A percentile compares a stretch with the other conserved stretches of the same genome.
Evolutionary conservation across 192 early-diverging fungal species (phyloP).

Genomic region (Umbelopsis ramanniana): DNA sequence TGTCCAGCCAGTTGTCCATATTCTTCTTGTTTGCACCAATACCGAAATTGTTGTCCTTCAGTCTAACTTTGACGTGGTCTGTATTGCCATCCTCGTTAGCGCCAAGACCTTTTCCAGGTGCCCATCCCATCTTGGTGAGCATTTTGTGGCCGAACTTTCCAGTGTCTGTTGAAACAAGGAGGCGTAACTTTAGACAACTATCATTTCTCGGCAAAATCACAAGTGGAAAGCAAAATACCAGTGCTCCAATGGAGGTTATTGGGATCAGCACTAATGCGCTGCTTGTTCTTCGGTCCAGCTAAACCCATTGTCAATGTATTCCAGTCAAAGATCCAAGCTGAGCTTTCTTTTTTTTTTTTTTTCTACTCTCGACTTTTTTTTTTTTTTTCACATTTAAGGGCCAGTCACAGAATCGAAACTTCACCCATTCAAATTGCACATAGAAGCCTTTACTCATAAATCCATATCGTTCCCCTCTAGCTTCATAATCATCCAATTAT

Average conservation of each 20-base stretch:
- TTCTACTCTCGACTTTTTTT: not conserved
- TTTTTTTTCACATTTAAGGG: not conserved
- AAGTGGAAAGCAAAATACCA: conserved; percentile 47
- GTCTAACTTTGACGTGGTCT: conserved; percentile 84
- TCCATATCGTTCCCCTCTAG: no score
- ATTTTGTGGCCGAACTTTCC: conserved; percentile 87
- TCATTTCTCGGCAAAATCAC: not conserved
- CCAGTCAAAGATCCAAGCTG: not conserved
- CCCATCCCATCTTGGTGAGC: conserved; percentile 97
- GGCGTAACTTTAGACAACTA: no score
- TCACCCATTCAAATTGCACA: no score
- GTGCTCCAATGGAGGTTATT: conserved; percentile 90
- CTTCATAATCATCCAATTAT: no score
- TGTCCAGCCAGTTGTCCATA: conserved; percentile 94
- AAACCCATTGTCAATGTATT: conserved; percentile 59
- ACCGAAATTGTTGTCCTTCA: conserved; percentile 89
- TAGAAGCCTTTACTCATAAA: no score
- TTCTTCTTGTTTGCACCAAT: conserved; percentile 88
- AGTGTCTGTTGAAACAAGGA: conserved; percentile 58
- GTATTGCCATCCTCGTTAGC: conserved; percentile 81
- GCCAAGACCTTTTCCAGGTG: conserved; percentile 91
- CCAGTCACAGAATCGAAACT: no score
- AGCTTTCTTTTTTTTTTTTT: conserved; percentile 16
- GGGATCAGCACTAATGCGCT: conserved; percentile 87
- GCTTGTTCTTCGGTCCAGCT: conserved; percentile 70